Percentiles rank a stretch among this genome's conserved stretches.
Evolutionary conservation across 441 rosid genomes (phyloP).

Genomic region (Capsella rubella): DNA sequence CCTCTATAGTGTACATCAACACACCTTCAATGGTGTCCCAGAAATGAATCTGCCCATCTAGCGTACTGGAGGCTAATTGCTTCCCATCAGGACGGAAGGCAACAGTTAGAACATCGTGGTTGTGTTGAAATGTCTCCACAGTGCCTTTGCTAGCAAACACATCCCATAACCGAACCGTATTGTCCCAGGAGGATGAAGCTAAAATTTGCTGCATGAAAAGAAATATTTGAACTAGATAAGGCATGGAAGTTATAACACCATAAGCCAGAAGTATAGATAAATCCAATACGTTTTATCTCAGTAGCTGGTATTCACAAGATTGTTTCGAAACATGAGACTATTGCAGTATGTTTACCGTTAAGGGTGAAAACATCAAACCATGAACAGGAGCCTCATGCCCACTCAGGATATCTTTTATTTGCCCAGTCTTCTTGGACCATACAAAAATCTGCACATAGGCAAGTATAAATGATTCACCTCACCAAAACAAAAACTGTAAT

Average conservation of each 20-base stretch:
- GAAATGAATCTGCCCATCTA: constrained; percentile 96
- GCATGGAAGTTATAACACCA: constrained; percentile 21
- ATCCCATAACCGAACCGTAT: constrained; percentile 91
- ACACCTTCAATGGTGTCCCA: constrained; percentile 94
- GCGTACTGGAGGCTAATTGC: constrained; percentile 90
- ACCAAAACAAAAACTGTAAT: constrained; percentile 2
- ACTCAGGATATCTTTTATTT: constrained; percentile 86
- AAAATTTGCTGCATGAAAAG: constrained; percentile 65
- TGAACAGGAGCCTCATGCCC: constrained; percentile 99
- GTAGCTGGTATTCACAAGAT: constrained; percentile 7
- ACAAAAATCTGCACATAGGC: constrained; percentile 74
- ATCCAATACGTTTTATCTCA: not conserved
- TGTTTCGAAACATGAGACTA: constrained; percentile 5
- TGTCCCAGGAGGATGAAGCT: constrained; percentile 99
- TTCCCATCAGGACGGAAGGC: constrained; percentile 96
- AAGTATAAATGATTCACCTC: constrained; percentile 25
- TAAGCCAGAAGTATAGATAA: constrained; percentile 17
- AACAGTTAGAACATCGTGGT: constrained; percentile 90
- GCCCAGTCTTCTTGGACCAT: constrained; percentile 99
- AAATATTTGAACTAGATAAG: constrained; percentile 15
- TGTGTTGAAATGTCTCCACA: constrained; percentile 86
- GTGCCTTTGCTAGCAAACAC: constrained; percentile 94
- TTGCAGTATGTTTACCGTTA: constrained; percentile 62
- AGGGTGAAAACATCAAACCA: constrained; percentile 88
- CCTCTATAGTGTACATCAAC: constrained; percentile 94